Percentiles rank a stretch among this genome's conserved stretches.
phyloP scores from a whole-genome alignment of 192 early-diverging fungal species.

The Coemansia sp. region DNA sequence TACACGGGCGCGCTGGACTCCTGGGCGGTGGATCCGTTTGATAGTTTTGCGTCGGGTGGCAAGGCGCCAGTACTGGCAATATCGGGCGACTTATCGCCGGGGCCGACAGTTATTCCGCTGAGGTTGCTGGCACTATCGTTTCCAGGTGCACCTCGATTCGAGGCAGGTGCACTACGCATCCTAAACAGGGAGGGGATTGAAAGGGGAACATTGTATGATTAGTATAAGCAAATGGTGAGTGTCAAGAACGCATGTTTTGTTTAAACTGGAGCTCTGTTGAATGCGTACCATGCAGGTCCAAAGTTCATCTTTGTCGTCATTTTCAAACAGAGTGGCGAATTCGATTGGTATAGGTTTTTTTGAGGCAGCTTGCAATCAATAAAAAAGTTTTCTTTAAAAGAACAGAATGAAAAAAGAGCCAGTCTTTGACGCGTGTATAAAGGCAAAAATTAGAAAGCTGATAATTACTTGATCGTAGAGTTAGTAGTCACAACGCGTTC shows the following conservation, averaged over 20 bases:
- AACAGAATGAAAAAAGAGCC: constrained; percentile 5
- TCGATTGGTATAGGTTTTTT: too few relatives aligned
- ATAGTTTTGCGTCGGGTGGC: constrained; percentile 1
- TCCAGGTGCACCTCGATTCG: constrained; percentile 12
- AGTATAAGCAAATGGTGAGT: neutral
- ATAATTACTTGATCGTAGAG: neutral
- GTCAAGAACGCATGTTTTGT: neutral
- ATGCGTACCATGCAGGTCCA: constrained; percentile 74
- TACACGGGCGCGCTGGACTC: constrained; percentile 63
- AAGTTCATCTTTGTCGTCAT: constrained; percentile 67
- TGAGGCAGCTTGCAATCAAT: neutral
- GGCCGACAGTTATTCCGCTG: constrained; percentile 1
- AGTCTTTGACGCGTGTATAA: neutral
- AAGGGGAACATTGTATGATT: neutral
- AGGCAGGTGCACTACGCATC: constrained; percentile 47
- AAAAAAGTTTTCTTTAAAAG: neutral
- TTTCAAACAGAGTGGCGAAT: neutral
- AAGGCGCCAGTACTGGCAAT: neutral
- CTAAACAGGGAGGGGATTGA: constrained; percentile 12
- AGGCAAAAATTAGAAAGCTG: neutral
- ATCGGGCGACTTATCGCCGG: constrained; percentile 14
- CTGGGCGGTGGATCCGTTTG: constrained; percentile 13
- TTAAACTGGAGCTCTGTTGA: neutral
- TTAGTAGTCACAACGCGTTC: neutral
- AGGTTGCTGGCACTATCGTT: constrained; percentile 11